phyloP scores from a whole-genome alignment of 768 basidiomycete species.

The Mycena amicta region DNA sequence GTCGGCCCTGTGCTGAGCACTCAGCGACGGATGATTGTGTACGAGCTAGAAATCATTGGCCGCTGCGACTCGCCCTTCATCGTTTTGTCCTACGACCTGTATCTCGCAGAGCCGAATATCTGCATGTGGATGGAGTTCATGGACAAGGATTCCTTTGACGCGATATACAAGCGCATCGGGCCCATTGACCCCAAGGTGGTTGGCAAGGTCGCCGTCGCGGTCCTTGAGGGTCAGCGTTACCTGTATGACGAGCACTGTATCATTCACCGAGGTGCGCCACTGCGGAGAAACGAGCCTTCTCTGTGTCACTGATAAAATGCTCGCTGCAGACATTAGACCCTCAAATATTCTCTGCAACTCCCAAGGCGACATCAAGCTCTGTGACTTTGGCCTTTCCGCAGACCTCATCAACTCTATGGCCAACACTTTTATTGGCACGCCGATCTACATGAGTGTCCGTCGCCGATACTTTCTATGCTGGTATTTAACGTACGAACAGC shows the following conservation, averaged over 20 bases:
- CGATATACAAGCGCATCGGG: slow-evolving; percentile 95
- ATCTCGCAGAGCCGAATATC: slow-evolving; percentile 95
- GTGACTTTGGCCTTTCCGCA: slow-evolving; percentile 98
- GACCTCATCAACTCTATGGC: slow-evolving; percentile 99
- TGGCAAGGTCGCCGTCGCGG: slow-evolving; percentile 91
- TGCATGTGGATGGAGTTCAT: slow-evolving; percentile 98
- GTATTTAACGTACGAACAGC: too few relatives aligned
- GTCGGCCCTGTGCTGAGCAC: slow-evolving; percentile 97
- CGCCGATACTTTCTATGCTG: too few relatives aligned
- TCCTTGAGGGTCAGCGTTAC: slow-evolving; percentile 93
- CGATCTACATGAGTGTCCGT: slow-evolving; percentile 98
- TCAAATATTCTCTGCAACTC: slow-evolving; percentile 97
- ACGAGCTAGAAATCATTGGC: slow-evolving; percentile 99
- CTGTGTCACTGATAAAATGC: neutral
- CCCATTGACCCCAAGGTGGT: slow-evolving; percentile 92
- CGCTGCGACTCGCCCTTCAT: slow-evolving; percentile 93
- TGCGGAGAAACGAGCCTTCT: too few relatives aligned
- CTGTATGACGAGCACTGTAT: slow-evolving; percentile 97
- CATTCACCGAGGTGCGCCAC: slow-evolving; percentile 88
- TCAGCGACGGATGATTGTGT: slow-evolving; percentile 94
- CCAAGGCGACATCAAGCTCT: slow-evolving; percentile 94
- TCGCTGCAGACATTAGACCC: slow-evolving; percentile 88
- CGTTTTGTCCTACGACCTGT: slow-evolving; percentile 96
- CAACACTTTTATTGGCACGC: slow-evolving; percentile 99
- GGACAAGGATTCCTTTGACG: slow-evolving; percentile 93